Evolutionary conservation across 805 yeast species (phyloP).

Genomic region (Barnettozyma wickerhamii): DNA sequence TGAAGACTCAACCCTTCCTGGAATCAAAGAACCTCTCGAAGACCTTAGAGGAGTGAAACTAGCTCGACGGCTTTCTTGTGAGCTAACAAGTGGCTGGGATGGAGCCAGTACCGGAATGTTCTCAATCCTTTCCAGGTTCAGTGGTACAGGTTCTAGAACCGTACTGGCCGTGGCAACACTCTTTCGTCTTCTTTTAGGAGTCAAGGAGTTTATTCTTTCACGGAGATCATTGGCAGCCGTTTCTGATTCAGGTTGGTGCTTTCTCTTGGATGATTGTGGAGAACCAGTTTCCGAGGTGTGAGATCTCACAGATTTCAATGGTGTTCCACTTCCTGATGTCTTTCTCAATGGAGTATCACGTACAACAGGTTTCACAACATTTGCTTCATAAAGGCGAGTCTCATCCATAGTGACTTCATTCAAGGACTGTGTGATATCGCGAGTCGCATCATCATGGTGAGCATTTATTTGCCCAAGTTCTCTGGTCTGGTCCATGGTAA

Average conservation of each 20-base stretch:
- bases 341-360: not conserved
- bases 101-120: not conserved
- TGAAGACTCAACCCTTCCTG: slow-evolving; percentile 17
- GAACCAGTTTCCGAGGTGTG: slow-evolving; percentile 29
- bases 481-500: slow-evolving; percentile 19
- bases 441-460: not conserved
- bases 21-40: slow-evolving; percentile 13
- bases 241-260: slow-evolving; percentile 7
- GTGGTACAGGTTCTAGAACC: not conserved
- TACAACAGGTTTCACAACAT: not conserved
- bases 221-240: slow-evolving; percentile 15
- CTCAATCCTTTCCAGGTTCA: not conserved
- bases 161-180: not conserved
- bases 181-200: slow-evolving; percentile 22
- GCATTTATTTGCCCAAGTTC: slow-evolving; percentile 6
- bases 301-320: slow-evolving; percentile 23
- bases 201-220: slow-evolving; percentile 22
- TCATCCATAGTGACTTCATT: slow-evolving; percentile 17
- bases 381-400: slow-evolving; percentile 5
- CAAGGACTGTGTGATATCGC: slow-evolving; percentile 1
- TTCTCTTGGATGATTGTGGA: slow-evolving; percentile 25
- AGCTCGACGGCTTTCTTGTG: slow-evolving; percentile 15
- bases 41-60: slow-evolving; percentile 25
- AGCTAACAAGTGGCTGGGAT: slow-evolving; percentile 8
- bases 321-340: slow-evolving; percentile 12